Evolutionary conservation across 108 stramenopile species (phyloP), one percentile per base, ranked within the genome.

Genomic region (Schizochytrium sp.): DNA sequence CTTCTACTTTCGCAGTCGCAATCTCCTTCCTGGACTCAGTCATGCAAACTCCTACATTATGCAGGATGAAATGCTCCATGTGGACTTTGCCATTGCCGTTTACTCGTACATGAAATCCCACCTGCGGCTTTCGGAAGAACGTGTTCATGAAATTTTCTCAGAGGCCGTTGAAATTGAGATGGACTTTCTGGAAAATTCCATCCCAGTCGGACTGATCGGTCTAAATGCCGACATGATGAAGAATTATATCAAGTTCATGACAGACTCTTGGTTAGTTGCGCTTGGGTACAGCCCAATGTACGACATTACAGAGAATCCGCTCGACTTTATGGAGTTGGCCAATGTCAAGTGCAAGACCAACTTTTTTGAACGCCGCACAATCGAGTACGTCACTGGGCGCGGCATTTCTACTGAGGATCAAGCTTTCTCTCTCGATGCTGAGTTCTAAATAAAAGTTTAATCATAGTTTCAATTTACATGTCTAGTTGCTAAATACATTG

Each of bases 1-100:
- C 61, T 64, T 64, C 12, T 64, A 64, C 61, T 64, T 64, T 13
- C 61, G 61, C 61, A 64, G 61, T 42, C 8, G 61, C 7, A 42
- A 42, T n/a, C 61, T 64, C 12, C 61, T 64, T 13, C 61, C 17
- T 4, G 61, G 61, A 10, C 61, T 64, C 19, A 42, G 41, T 13
- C 8, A 64, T 38, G 61, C 61, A 4, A 64, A 64, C 19, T 7
- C 38, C 4, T 64, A 64, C 61, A 64, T 64, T 42, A 38, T 42
- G 19, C 8, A 4, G 8, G 61, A 64, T 42, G 61, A 64, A 42
- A 10, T 42, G 7, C 61, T 64, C 4, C 61, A 64, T 64, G 61
- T 64, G 8, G 41, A 42, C 12, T 64, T 64, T 42, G 61, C 61
- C 61, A 64, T 64, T 42, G 12, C 38, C 7, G 61, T 64, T 64